These are phyloP conservation scores for Parathielavia hyrcaniae DNA, from an alignment of 495 filamentous ascomycete species.

Conservation along the genomic window DNA sequence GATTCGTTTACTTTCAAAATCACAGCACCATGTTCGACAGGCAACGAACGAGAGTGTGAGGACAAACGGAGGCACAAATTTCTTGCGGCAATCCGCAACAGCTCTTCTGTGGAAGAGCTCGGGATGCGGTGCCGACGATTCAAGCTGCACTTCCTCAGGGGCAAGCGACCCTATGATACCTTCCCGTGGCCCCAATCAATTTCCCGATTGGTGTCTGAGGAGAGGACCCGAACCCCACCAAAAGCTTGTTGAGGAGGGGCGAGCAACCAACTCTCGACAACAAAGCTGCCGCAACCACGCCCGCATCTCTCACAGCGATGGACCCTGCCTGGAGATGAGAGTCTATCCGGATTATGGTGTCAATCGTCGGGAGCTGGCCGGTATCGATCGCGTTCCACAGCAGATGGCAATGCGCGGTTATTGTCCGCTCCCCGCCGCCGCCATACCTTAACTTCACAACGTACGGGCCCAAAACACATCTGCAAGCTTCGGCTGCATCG, in stretches of 20 bases:
- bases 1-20: not conserved
- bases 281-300: not conserved
- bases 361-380: not conserved
- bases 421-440: not conserved
- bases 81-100: no score
- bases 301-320: not conserved
- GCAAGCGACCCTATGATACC: slow-evolving; percentile 7
- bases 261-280: not conserved
- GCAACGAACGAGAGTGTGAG: not conserved
- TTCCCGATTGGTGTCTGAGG: slow-evolving; percentile 22
- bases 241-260: no score
- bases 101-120: no score
- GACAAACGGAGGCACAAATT: no score
- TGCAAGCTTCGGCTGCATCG: no score
- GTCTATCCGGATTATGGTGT: no score
- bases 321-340: not conserved
- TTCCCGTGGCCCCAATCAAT: slow-evolving; percentile 23
- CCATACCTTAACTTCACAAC: no score
- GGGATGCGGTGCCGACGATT: not conserved
- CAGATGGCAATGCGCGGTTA: not conserved
- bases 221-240: slow-evolving; percentile 1
- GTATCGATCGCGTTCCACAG: not conserved
- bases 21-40: not conserved
- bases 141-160: not conserved
- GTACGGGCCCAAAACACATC: no score